Evolutionary conservation across 441 rosid genomes (phyloP), one percentile per base, ranked within the genome.

Genomic region (Cnidoscolus chayamansa): DNA sequence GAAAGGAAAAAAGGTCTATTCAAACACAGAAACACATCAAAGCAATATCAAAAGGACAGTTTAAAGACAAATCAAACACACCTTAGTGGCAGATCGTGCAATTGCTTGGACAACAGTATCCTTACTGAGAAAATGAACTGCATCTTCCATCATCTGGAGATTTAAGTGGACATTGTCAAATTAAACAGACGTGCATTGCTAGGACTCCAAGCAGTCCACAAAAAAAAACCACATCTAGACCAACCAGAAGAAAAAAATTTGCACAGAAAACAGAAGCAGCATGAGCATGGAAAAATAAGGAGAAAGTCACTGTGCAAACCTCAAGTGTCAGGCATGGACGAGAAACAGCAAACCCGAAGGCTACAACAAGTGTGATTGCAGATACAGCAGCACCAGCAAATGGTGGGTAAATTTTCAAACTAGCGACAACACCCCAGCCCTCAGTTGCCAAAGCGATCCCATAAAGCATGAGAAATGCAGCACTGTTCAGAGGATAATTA

Each of bases 331-430:
- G 82, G 82, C 99, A 96, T 12, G 99, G 97, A 74, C 99, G 98
- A 76, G 99, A 96, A 78, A 96, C 99, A 20, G 99, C 99, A 81
- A 96, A 96, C 37, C 99, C 99, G 75, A 96, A 96, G 68, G 99
- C 94, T 71, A 96, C 94, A 75, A 96, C 99, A 78, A 96, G 97
- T 70, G 98, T 91, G 76, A 94, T 84, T 63, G 99, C 99, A 20
- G 99, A 96, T 59, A 96, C 98, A 75, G 99, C 98, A 81, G 99
- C 98, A 80, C 99, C 99, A 79, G 98, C 99, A 83, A 92, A 96
- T 17, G 99, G 99, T 62, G 99, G 99, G 85, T 92, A 91, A 74
- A 96, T 92, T 76, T 79, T 87, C 86, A 96, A 90, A 86, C 99
- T 96, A 73, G 99, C 99, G 77, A 96, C 97, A 48, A 96, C 99